These are phyloP conservation scores for Yarrowia sp. DNA, from an alignment of 805 yeast genomes.

Conservation along the genomic window DNA sequence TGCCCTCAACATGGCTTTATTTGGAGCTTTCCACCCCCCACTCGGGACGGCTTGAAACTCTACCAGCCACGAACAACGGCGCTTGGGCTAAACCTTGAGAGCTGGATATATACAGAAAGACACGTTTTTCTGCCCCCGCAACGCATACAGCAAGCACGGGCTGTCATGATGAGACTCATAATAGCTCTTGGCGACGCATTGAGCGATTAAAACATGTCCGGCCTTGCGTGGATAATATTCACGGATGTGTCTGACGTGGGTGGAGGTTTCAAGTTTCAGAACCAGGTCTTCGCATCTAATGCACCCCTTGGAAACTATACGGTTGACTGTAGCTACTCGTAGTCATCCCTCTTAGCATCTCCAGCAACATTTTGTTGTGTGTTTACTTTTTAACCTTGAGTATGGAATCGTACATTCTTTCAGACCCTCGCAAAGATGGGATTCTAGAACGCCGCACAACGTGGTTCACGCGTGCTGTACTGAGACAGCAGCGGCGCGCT, in stretches of 20 bases:
- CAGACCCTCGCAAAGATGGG: background rate
- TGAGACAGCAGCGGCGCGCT: background rate
- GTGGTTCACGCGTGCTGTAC: background rate
- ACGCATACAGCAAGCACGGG: background rate
- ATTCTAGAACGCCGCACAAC: background rate
- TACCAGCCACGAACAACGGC: constrained; percentile 4
- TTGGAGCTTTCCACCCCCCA: background rate
- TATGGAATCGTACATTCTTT: background rate
- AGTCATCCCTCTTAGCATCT: too few relatives aligned
- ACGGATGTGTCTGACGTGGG: too few relatives aligned
- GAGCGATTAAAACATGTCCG: background rate
- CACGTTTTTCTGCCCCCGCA: background rate
- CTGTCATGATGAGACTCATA: background rate
- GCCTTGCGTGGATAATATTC: background rate
- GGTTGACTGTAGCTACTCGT: too few relatives aligned
- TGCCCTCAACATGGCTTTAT: background rate
- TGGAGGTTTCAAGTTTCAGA: too few relatives aligned
- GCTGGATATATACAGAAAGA: too few relatives aligned
- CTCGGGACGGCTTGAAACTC: background rate
- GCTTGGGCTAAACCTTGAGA: background rate
- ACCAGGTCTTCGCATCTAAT: too few relatives aligned
- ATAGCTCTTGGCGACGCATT: constrained; percentile 4
- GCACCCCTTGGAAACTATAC: too few relatives aligned
- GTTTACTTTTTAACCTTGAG: background rate
- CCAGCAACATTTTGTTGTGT: background rate